Evolutionary conservation across 371 early-diverging fungal species (phyloP).

Genomic region (Lichtheimia hyalospora): DNA sequence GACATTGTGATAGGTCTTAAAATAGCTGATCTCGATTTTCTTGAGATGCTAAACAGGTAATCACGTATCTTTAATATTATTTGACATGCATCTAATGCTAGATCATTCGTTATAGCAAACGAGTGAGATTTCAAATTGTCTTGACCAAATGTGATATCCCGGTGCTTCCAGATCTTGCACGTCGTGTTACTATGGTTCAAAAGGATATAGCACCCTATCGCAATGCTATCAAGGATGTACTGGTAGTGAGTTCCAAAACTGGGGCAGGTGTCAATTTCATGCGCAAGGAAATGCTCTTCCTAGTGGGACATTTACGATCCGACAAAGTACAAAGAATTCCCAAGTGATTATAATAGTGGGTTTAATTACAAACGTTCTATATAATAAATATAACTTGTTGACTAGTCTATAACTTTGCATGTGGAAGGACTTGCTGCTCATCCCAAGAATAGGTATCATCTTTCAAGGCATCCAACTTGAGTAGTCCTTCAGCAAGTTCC

Average conservation of each 20-base stretch:
- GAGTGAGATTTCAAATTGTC: slow-evolving; percentile 72
- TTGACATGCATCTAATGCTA: not conserved
- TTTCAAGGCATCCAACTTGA: slow-evolving; percentile 21
- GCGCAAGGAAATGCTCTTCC: slow-evolving; percentile 57
- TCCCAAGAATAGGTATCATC: slow-evolving; percentile 17
- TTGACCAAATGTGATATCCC: slow-evolving; percentile 82
- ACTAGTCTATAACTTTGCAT: slow-evolving; percentile 9
- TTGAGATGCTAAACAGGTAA: slow-evolving; percentile 58
- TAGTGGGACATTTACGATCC: slow-evolving; percentile 30
- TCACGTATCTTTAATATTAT: not conserved
- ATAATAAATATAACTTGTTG: not conserved
- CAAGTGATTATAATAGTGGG: too few species aligned
- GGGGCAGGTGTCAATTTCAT: slow-evolving; percentile 60
- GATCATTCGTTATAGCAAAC: slow-evolving; percentile 25
- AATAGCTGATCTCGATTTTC: slow-evolving; percentile 59
- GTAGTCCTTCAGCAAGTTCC: slow-evolving; percentile 19
- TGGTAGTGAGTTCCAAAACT: slow-evolving; percentile 58
- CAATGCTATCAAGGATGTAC: slow-evolving; percentile 50
- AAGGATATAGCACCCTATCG: slow-evolving; percentile 36
- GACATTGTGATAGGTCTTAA: slow-evolving; percentile 46
- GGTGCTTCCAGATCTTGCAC: slow-evolving; percentile 62
- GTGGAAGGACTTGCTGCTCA: slow-evolving; percentile 1
- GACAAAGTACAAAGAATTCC: slow-evolving; percentile 1
- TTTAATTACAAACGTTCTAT: not conserved
- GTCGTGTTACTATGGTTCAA: slow-evolving; percentile 43